Evolutionary conservation across 2,329 filamentous ascomycete genomes (phyloP), one percentile per base, ranked within the genome.

Genomic region (Boeremia lycopersici): DNA sequence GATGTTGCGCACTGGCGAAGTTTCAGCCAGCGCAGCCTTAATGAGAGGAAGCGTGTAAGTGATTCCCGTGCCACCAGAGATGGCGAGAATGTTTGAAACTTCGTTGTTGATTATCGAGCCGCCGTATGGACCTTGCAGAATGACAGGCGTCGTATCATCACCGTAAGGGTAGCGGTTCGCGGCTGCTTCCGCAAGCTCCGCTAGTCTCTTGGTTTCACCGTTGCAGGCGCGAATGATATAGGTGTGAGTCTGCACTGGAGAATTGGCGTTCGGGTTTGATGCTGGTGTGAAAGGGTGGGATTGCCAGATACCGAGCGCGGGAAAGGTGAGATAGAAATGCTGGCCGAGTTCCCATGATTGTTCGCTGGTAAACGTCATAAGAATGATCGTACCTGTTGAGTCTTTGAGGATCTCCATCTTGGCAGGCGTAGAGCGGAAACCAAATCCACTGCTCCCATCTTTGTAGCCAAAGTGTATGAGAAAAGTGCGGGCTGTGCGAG

Each of bases 261-360:
- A 33, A 7, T n/a, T 23, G 3, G 48, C 30, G 8, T 50, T 34
- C 1, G 63, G 59, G 10, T 40, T 33, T 5, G 48, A 56, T 13
- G 57, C 49, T 7, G 59, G 60, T 3, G 86, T 75, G 64, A 90
- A 89, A 0, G 88, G 88, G 65, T 90, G 88, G 0, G 84, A 86
- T 71, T 90, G 87, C 86, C 86, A 90, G 62, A 90, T 81, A 61
- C 81, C 87, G 13, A 84, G 75, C 56, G 85, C 81, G 0, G 85
- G 78, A 63, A 90, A 90, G 68, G 84, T 87, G 11, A 90, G 77
- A 63, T 85, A 90, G 70, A 88, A 90, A 66, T 90, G 88, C 70
- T 90, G 85, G 7, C 88, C 88, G 15, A 87, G 75, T 13, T 78
- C 75, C 87, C 88, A 91, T 0, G 81, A 68, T n/a, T 79, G 77